Evolutionary conservation across 2,329 filamentous ascomycete species (phyloP), one percentile per base, ranked within the genome.

Genomic region (Calonectria ilicicola): DNA sequence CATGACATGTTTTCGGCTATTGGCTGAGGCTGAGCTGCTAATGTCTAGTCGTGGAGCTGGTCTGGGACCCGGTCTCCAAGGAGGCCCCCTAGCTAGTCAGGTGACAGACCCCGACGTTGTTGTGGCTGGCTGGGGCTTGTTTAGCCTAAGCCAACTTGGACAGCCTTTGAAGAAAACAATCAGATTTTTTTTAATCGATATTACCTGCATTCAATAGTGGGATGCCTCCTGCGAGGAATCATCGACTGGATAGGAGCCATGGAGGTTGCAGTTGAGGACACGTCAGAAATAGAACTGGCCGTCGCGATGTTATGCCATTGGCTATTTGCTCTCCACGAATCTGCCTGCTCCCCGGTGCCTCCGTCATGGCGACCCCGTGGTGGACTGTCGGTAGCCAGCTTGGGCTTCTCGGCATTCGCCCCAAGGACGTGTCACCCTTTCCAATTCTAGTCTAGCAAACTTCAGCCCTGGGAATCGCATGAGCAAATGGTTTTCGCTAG

Each of bases 1-100:
- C 15, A n/a, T 60, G 53, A 23, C 53, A 60, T 60, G 53, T 60
- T 40, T 60, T 60, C 21, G 32, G 53, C 53, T 60, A 60, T 60
- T 60, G 53, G 21, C 21, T 60, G 19, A 26, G 32, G 53, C 53
- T 40, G 32, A 26, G 32, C 32, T 17, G 15, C 49, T 53, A 56
- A 19, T 56, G 19, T 56, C 53, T 60, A 60, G 35, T 23, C 21
- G 32, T 10, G 21, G 12, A 27, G 21, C 21, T 19, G 32, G n/a
- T 12, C 14, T 32, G 23, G 3, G n/a, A 19, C 29, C 19, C 29
- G 32, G 51, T 26, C 35, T 9, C 32, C 14, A 21, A 21, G 32
- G 35, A 40, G 14, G 21, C 26, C 32, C 23, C n/a, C 2, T 21
- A 40, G 32, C 53, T n/a, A 60, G 5, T 60, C 32, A 60, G 32